Conservation (phyloP, 1,139 yeast genomes). For the Trichomonascaceae sp. region DNA sequence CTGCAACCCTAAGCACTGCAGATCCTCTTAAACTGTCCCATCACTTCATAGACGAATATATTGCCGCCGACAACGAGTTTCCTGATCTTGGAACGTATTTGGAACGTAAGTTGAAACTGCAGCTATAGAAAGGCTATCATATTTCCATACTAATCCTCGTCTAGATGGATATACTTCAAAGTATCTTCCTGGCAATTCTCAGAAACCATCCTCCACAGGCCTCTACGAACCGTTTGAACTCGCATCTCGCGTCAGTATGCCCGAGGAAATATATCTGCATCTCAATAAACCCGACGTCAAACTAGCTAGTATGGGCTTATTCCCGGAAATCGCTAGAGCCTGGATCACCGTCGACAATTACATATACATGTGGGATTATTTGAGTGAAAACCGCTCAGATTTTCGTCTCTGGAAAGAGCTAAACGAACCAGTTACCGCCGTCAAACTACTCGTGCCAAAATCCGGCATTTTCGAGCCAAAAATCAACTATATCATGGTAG, state of each 20-base stretch:
- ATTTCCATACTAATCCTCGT: background rate
- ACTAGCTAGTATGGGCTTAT: slow-evolving; percentile 69
- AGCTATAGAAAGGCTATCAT: background rate
- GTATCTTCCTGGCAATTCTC: slow-evolving; percentile 1
- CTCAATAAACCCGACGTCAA: slow-evolving; percentile 61
- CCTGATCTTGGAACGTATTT: slow-evolving; percentile 30
- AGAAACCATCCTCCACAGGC: slow-evolving; percentile 1
- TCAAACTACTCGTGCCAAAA: slow-evolving; percentile 72
- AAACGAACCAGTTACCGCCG: slow-evolving; percentile 69
- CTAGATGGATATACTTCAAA: slow-evolving; percentile 3
- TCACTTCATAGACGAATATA: slow-evolving; percentile 31
- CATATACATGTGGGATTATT: slow-evolving; percentile 77
- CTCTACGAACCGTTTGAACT: slow-evolving; percentile 61
- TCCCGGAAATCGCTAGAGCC: slow-evolving; percentile 73
- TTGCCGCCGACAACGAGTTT: slow-evolving; percentile 32
- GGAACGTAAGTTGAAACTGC: slow-evolving; percentile 1
- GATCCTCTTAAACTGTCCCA: slow-evolving; percentile 33
- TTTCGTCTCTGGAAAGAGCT: slow-evolving; percentile 80
- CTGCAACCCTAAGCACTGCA: slow-evolving; percentile 9
- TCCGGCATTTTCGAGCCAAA: slow-evolving; percentile 72
- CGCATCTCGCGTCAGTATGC: slow-evolving; percentile 61
- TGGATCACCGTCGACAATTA: slow-evolving; percentile 87
- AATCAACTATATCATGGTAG: slow-evolving; percentile 63
- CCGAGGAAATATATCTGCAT: slow-evolving; percentile 77
- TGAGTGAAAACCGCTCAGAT: slow-evolving; percentile 47